Percentiles rank a stretch among this genome's conserved stretches.
Conservation (phyloP, 768 basidiomycete genomes). For the Cystobasidium tubakii region DNA sequence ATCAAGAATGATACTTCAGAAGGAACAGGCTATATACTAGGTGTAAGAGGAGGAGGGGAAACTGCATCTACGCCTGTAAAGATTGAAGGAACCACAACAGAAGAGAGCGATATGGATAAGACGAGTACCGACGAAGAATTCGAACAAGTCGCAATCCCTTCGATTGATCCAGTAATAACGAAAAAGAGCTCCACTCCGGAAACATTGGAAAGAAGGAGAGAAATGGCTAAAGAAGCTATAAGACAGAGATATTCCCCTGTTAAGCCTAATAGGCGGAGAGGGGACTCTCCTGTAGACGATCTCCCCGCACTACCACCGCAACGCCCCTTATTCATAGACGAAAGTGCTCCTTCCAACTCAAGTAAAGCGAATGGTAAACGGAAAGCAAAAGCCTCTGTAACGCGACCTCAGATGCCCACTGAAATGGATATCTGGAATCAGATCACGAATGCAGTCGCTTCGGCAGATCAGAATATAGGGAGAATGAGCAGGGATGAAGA, state of each 20-base stretch:
- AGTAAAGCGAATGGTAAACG: not conserved
- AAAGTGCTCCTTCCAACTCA: not conserved
- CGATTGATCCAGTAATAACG: not conserved
- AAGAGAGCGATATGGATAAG: constrained; percentile 48
- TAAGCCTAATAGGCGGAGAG: not conserved
- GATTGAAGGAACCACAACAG: constrained; percentile 47
- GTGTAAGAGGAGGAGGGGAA: constrained; percentile 65
- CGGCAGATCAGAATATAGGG: not conserved
- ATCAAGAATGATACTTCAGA: constrained; percentile 75
- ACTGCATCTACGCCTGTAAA: constrained; percentile 54
- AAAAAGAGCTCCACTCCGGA: constrained; percentile 19
- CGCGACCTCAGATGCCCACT: not conserved
- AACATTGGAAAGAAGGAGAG: constrained; percentile 23
- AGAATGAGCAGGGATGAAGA: constrained; percentile 14
- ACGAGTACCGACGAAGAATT: constrained; percentile 61
- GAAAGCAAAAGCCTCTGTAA: not conserved
- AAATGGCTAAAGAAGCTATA: constrained; percentile 35
- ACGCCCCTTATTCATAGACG: constrained; percentile 14
- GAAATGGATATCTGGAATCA: not conserved
- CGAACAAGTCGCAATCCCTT: constrained; percentile 59
- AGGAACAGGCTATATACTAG: constrained; percentile 89
- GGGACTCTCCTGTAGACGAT: constrained; percentile 16
- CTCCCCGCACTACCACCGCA: constrained; percentile 26
- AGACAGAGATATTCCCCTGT: constrained; percentile 32
- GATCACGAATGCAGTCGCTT: not conserved